Base-by-base conservation (phyloP, 805 yeast species). In the Alloascoidea hylecoeti region DNA sequence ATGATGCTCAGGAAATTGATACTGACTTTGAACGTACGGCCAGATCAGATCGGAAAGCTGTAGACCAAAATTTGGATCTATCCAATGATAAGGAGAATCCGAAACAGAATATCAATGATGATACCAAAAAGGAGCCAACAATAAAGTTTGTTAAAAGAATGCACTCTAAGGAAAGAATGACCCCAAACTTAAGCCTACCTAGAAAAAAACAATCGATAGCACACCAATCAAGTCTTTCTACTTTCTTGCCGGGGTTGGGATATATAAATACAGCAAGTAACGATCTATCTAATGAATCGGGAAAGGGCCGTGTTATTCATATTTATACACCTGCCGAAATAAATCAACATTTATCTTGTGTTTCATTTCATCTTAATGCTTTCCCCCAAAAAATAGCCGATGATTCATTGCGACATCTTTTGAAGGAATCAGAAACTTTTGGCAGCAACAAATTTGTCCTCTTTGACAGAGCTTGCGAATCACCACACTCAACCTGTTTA, bases 381-480 rank as follows among this genome's bases (percentile, higher is more conserved):
- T 55, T 82, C 3, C 78, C 83, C 0, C 41, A 52, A 0, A 60
- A 63, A 0, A 41, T 71, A 5, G 72, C 84, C 0, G 61, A 69
- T 18, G 45, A 46, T 0, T 47, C 78, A 2, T 52, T 77, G 2
- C 39, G 48, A 9, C 57, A 61, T 15, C 55, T 78, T 12, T 40
- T 69, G 42, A 51, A 58, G 1, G 71, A 68, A 28, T 52, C 61
- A 3, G 46, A 57, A 1, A 39, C 44, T 0, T 72, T 74, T 57
- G 46, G 44, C 1, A 51, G 58, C 5, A 61, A 65, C 16, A 58
- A 64, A 44, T 82, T 82, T 49, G 64, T 70, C 41, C 57, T 82
- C 5, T 80, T 78, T 45, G 85, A 78, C 1, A 70, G 76, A 14
- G 52, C 61, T 37, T 79, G 83, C 37, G 50, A 48, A 4, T 72